Evolutionary conservation across 768 basidiomycete species (phyloP), one percentile per base, ranked within the genome.

Genomic region (Lactarius hengduanensis): DNA sequence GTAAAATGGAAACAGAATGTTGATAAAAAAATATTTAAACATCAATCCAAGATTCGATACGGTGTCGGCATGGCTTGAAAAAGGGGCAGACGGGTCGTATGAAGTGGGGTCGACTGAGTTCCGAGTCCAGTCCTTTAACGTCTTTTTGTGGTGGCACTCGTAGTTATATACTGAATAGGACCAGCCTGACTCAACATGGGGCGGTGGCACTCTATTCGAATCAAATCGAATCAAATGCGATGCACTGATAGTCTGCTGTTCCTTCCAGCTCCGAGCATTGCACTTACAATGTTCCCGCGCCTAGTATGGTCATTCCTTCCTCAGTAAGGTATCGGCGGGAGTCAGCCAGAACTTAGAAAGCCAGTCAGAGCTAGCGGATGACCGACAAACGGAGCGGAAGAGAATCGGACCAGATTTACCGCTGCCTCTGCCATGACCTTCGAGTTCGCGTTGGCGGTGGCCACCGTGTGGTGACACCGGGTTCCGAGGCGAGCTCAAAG

Each of bases 391-490:
- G 28, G 28, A 28, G 28, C 28, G 28, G 28, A 28, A 28, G 28
- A 28, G 28, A 28, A 28, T 28, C 28, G 28, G 28, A 28, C 28
- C 28, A 3, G 28, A 28, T 28, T 28, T 28, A 28, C 28, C 28
- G 28, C 28, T 28, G 28, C 28, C 28, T 28, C 20, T 45, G n/a
- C n/a, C n/a, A 65, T 70, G 67, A 50, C 61, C 32, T 58, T 59
- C 18, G 59, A 69, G n/a, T 63, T 71, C 41, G 47, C 57, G 16
- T 69, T 64, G 38, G 64, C 90, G 36, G 79, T 81, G 43, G 78
- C 74, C 32, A 77, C 79, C 41, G 26, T 26, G 26, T 26, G 26
- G 26, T 26, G 26, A 26, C 26, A 26, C 26, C 26, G 26, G 26
- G 26, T 26, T 26, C 26, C 26, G 26, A 26, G 26, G 26, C 26